Percentiles rank a stretch among this genome's conserved stretches.
phyloP scores from a whole-genome alignment of 305 asterid genomes.

The Fraxinus baroniana region DNA sequence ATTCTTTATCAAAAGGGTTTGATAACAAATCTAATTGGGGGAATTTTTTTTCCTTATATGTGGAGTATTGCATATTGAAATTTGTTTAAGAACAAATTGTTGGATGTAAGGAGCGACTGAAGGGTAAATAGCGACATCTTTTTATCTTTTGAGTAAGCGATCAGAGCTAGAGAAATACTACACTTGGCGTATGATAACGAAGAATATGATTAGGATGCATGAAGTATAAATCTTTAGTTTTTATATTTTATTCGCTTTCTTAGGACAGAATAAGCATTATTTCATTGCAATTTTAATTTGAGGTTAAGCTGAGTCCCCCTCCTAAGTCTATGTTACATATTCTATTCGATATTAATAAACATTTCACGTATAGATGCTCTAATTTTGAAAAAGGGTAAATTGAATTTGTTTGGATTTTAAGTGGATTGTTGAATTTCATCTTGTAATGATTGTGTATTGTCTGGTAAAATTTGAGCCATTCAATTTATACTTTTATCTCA shows the following conservation, averaged over 20 bases:
- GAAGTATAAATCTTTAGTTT: not conserved
- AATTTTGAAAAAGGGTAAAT: no score
- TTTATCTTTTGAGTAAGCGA: not conserved
- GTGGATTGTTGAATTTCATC: not conserved
- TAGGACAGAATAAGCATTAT: no score
- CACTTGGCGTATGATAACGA: not conserved
- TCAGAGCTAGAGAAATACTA: not conserved
- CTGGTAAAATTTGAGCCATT: not conserved
- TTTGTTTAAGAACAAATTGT: not conserved
- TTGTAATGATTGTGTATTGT: not conserved
- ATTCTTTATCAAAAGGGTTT: not conserved
- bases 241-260: not conserved
- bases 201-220: not conserved
- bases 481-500: no score
- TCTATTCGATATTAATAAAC: no score
- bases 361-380: no score
- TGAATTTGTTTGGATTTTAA: no score
- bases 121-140: not conserved
- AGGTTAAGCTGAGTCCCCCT: no score
- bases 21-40: not conserved
- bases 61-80: not conserved
- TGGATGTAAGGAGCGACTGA: not conserved
- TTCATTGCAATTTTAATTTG: no score
- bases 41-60: not conserved
- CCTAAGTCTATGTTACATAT: no score